Evolutionary conservation across 2,329 filamentous ascomycete genomes (phyloP), one percentile per base, ranked within the genome.

Genomic region (Trichoderma semiorbis): DNA sequence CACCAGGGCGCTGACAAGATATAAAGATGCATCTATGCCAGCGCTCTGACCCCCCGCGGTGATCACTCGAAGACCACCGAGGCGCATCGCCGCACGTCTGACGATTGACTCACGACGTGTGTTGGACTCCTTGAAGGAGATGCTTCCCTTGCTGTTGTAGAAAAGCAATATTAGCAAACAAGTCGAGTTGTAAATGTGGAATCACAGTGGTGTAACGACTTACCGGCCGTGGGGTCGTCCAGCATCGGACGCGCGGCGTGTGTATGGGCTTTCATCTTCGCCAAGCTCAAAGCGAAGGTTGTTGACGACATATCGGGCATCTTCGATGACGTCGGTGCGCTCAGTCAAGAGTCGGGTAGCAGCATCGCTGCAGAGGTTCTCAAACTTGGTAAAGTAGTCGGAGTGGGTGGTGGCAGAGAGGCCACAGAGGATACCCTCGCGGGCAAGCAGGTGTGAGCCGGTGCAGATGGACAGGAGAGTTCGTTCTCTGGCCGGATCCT

Each of bases 271-370:
- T 81, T 94, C 91, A 74, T 95, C 92, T 78, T 95, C 90, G 73
- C 92, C 91, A 76, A 96, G 85, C 77, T 96, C 93, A 81, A 95
- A 97, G 76, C 93, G 92, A 72, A 94, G 90, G 83, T 97, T 96
- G 86, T 97, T 97, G 80, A 97, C 93, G 24, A 97, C 93, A 79
- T 96, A 97, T 78, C 93, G 88, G 78, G 87, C 87, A 74, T 93
- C 91, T 78, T 96, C 93, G 78, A 95, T 88, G 74, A 96, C 92
- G 78, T 96, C 93, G 77, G 92, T 94, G 78, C 92, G 91, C 84
- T 94, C 91, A 71, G 89, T 88, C 75, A 92, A 85, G 80, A 93
- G 90, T 74, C 90, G 86, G 72, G 89, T 88, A 60, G 92, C 88
- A 62, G 90, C 89, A 75, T 93, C 90, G 80, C 92, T 92, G 85